A percentile compares a stretch with the other conserved stretches of the same genome.
Conservation (phyloP, 495 filamentous ascomycete genomes). For the Astrothelium macrocarpum region DNA sequence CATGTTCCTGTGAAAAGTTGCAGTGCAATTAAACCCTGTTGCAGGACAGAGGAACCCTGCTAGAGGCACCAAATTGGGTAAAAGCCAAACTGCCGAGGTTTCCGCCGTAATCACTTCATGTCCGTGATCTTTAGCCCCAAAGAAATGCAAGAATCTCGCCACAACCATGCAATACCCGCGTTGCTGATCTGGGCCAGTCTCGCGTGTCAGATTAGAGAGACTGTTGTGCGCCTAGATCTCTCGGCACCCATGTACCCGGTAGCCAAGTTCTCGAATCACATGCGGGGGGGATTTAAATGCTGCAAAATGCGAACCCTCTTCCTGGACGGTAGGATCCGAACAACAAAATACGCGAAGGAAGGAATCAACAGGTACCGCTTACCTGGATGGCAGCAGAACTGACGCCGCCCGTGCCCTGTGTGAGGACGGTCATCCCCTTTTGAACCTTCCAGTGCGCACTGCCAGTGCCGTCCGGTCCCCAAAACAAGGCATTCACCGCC, state of each 20-base stretch:
- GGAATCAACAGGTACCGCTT: not conserved
- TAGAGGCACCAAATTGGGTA: not conserved
- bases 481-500: conserved; percentile 35
- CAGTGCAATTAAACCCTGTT: not conserved
- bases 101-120: not conserved
- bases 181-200: not conserved
- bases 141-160: not conserved
- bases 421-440: conserved; percentile 26
- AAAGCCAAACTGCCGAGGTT: not conserved
- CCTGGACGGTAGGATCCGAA: not conserved
- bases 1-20: not conserved
- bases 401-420: conserved; percentile 29
- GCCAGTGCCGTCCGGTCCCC: conserved; percentile 13
- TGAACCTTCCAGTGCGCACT: conserved; percentile 12
- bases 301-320: too few species aligned
- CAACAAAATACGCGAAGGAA: not conserved
- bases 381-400: conserved; percentile 21
- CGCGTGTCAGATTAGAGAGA: not conserved
- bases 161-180: not conserved
- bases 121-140: not conserved
- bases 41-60: not conserved
- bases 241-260: not conserved
- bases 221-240: not conserved
- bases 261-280: too few species aligned
- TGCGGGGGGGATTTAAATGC: too few species aligned